These are phyloP conservation scores for Stephanodiscus triporus DNA, from an alignment of 108 stramenopile genomes.

Conservation along the genomic window DNA sequence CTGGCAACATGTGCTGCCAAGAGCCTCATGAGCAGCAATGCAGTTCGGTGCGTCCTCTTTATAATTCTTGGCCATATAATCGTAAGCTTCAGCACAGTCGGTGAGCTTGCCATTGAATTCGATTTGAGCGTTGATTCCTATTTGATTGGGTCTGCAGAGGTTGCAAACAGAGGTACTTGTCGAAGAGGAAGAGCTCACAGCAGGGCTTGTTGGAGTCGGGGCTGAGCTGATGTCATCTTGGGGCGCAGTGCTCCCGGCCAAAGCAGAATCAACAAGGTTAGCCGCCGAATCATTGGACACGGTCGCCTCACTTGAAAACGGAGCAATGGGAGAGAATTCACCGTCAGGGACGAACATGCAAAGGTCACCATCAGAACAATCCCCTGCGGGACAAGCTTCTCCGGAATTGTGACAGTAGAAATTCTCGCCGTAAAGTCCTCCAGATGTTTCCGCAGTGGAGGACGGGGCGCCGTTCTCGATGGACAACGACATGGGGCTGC, in stretches of 20 bases:
- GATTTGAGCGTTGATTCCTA: slow-evolving; percentile 9
- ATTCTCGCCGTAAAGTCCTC: slow-evolving; percentile 16
- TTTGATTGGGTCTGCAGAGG: slow-evolving; percentile 12
- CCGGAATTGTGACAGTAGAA: slow-evolving; percentile 38
- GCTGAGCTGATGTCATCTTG: not conserved
- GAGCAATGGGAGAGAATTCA: slow-evolving; percentile 20
- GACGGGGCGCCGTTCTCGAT: not conserved
- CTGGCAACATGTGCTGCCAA: slow-evolving; percentile 11
- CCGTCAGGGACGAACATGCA: slow-evolving; percentile 30
- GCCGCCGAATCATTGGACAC: not conserved
- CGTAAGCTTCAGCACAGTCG: slow-evolving; percentile 17
- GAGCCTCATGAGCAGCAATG: slow-evolving; percentile 16
- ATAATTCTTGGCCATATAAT: slow-evolving; percentile 21
- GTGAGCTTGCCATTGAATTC: slow-evolving; percentile 13
- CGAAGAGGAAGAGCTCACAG: not conserved
- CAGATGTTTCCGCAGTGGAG: not conserved
- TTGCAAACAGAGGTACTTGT: slow-evolving; percentile 10
- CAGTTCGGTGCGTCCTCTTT: slow-evolving; percentile 10
- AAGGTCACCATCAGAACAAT: slow-evolving; percentile 15
- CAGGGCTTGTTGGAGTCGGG: not conserved
- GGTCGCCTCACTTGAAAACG: not conserved
- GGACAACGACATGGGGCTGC: not conserved
- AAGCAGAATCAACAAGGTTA: slow-evolving; percentile 16
- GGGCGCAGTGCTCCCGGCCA: slow-evolving; percentile 8
- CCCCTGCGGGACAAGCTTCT: slow-evolving; percentile 27